phyloP scores from a whole-genome alignment of 208 protist genomes.

The Balamuthia mandrillaris region DNA sequence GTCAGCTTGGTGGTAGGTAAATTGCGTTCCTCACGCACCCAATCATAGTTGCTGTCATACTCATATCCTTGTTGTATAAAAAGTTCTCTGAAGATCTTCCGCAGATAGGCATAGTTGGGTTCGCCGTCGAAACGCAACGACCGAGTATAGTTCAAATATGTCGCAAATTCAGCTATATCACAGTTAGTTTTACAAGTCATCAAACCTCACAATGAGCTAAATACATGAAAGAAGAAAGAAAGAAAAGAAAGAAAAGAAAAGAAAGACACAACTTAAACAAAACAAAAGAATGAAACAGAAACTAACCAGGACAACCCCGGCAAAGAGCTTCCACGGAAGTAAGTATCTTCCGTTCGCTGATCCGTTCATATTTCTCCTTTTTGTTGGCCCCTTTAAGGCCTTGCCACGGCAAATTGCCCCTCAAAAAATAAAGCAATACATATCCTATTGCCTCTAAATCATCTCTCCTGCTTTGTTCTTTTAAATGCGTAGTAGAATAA shows the following conservation, averaged over 20 bases:
- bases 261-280: not conserved
- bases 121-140: slow-evolving; percentile 96
- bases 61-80: slow-evolving; percentile 94
- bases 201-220: no score
- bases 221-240: no score
- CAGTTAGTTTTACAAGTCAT: no score
- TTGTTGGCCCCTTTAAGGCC: slow-evolving; percentile 86
- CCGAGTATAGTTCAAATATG: slow-evolving; percentile 95
- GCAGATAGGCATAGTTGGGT: slow-evolving; percentile 97
- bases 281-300: not conserved
- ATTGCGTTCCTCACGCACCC: slow-evolving; percentile 77
- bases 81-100: slow-evolving; percentile 96
- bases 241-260: not conserved
- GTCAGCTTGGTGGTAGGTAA: no score
- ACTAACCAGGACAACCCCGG: slow-evolving; percentile 69
- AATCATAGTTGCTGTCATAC: slow-evolving; percentile 98
- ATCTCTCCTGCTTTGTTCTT: slow-evolving; percentile 87
- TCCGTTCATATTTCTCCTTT: slow-evolving; percentile 98
- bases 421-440: slow-evolving; percentile 98
- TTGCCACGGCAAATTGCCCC: slow-evolving; percentile 97
- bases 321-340: slow-evolving; percentile 93
- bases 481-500: no score
- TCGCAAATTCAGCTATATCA: slow-evolving; percentile 91
- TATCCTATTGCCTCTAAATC: slow-evolving; percentile 97
- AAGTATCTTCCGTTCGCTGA: slow-evolving; percentile 94